Conservation (phyloP, 148 eudicot genomes). For the Diospyros kaki region DNA sequence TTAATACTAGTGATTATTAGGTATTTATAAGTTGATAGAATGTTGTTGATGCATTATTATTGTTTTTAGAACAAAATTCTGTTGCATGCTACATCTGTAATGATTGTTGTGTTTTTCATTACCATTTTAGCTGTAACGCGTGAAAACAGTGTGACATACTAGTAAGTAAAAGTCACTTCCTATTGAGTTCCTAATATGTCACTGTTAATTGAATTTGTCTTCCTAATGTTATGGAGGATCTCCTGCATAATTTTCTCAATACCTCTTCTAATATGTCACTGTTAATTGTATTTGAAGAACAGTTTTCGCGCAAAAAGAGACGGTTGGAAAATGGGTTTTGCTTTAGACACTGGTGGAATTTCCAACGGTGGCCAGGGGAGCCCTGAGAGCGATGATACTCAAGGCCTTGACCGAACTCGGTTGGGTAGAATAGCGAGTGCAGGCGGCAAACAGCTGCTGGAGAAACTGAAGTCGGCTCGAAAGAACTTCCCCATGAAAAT, state of each 20-base stretch:
- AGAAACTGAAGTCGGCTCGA: constrained; percentile 70
- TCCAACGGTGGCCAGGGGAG: constrained; percentile 46
- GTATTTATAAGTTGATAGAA: not conserved
- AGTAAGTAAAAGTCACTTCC: not conserved
- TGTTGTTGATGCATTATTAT: not conserved
- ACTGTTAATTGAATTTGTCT: not conserved
- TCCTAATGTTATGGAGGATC: not conserved
- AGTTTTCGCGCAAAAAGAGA: constrained; percentile 33
- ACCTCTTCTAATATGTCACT: not conserved
- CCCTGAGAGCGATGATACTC: constrained; percentile 32
- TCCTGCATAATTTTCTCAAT: not conserved
- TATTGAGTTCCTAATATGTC: not conserved
- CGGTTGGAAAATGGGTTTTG: constrained; percentile 52
- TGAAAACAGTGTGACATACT: not conserved
- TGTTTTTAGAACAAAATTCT: not conserved
- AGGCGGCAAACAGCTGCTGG: constrained; percentile 66
- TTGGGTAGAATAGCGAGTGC: constrained; percentile 79
- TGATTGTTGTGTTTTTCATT: not conserved
- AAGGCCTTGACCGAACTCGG: constrained; percentile 66
- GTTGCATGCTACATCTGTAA: not conserved
- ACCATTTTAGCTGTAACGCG: not conserved
- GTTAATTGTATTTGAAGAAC: constrained; percentile 18
- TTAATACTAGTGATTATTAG: not conserved
- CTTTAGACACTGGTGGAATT: constrained; percentile 69
- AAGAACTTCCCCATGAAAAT: constrained; percentile 90